phyloP scores from a whole-genome alignment of 495 filamentous ascomycete species.

The Bombardia bombarda region DNA sequence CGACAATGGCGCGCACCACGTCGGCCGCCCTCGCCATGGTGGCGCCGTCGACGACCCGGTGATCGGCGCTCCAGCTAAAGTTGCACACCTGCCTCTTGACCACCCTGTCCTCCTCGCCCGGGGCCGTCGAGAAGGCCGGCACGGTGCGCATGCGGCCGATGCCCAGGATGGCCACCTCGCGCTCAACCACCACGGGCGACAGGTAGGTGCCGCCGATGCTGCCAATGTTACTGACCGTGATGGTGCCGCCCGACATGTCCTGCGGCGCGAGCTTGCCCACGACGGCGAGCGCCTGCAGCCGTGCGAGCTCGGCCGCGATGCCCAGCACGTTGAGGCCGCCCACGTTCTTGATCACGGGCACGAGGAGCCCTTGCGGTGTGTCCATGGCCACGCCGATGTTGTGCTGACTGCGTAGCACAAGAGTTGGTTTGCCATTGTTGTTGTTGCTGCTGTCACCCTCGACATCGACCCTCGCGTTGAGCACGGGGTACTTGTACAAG shows the following conservation, averaged over 20 bases:
- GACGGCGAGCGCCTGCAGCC: constrained; percentile 63
- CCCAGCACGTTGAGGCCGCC: constrained; percentile 60
- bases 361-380: constrained; percentile 79
- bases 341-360: constrained; percentile 91
- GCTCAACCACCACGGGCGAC: constrained; percentile 78
- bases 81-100: constrained; percentile 62
- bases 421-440: constrained; percentile 50
- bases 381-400: constrained; percentile 98
- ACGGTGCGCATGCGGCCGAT: constrained; percentile 69
- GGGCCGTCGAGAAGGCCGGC: constrained; percentile 53
- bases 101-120: constrained; percentile 43
- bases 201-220: constrained; percentile 91
- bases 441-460: constrained; percentile 35
- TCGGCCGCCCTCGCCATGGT: constrained; percentile 87
- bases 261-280: constrained; percentile 64
- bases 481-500: constrained; percentile 68
- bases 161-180: constrained; percentile 87
- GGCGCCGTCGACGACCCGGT: constrained; percentile 89
- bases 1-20: constrained; percentile 63
- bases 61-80: constrained; percentile 97
- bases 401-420: constrained; percentile 73
- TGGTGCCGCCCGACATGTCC: constrained; percentile 80
- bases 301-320: constrained; percentile 67
- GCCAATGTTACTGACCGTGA: constrained; percentile 97
- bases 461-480: constrained; percentile 77